Base-by-base conservation (phyloP, 495 filamentous ascomycete species). In the Lophiostoma macrostomum region DNA sequence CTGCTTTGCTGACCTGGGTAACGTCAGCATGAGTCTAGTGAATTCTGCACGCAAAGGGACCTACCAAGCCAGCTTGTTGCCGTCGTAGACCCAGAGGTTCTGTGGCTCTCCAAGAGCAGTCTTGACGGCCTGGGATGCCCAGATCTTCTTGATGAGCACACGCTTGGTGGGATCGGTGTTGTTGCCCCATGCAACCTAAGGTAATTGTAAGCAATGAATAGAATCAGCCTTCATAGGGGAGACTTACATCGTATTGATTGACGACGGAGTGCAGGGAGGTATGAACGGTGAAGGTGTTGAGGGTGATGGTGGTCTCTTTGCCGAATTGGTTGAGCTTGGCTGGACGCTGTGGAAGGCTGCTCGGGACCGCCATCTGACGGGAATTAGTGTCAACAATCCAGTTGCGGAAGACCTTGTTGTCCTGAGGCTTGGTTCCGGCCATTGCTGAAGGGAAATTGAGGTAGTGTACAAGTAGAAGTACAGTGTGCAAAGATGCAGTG, bases 211-310 rank as follows among this genome's bases (percentile, higher is more conserved):
- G 20, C 13, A 20, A 40, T 23, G 11, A 14, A n/a, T 14, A 13
- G 41, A 24, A 27, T 29, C 38, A 19, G 14, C 4, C 13, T 4
- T 22, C 14, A 16, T 4, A 27, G 41, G 27, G 16, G 38, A 16
- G n/a, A 80, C 87, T 78, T 71, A 95, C 88, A 73, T 96, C 91
- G 55, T 90, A 97, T 70, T 96, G 90, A 50, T 80, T 83, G 37
- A 96, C 75, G 0, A 73, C 71, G 5, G 67, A 80, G 78, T 25
- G 73, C 77, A 49, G 70, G 60, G 2, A 46, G 58, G n/a, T n/a
- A n/a, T n/a, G n/a, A n/a, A 95, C 80, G 0, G 76, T 74, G 69
- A 80, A 95, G 6, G 88, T 80, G 68, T 98, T 98, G 42, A 94
- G 68, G 0, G 69, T 61, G 5, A 96, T 63, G 6, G 71, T 70